These are phyloP conservation scores for Eutrema japonicum DNA, from an alignment of 345 rosid species.

Conservation along the genomic window DNA sequence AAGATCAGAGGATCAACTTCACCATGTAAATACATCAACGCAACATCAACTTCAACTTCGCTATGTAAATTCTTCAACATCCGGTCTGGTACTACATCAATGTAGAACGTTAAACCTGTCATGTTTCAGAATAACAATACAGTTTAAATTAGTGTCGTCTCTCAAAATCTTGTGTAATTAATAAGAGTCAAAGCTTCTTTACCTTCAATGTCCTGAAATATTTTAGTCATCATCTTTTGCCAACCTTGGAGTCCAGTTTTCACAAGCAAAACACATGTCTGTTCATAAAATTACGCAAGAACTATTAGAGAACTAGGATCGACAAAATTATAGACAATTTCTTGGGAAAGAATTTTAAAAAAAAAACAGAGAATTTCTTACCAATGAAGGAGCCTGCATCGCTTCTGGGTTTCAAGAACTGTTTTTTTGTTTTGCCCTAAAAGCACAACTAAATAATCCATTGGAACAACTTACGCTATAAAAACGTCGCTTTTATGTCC, in stretches of 20 bases:
- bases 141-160: background rate
- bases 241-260: constrained; percentile 20
- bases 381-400: constrained; percentile 28
- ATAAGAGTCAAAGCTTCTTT: constrained; percentile 14
- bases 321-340: background rate
- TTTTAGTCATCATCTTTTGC: constrained; percentile 4
- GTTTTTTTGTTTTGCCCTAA: constrained; percentile 16
- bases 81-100: constrained; percentile 15
- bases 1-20: constrained; percentile 33
- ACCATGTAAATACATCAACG: constrained; percentile 18
- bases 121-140: background rate
- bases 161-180: background rate
- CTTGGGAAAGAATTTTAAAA: background rate
- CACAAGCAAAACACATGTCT: constrained; percentile 36
- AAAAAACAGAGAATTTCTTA: constrained; percentile 12
- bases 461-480: background rate
- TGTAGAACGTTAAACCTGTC: constrained; percentile 26
- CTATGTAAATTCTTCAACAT: too few relatives aligned
- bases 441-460: constrained; percentile 8
- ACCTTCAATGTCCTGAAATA: constrained; percentile 30
- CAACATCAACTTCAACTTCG: background rate
- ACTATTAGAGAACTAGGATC: background rate
- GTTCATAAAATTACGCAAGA: constrained; percentile 15
- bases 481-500: background rate
- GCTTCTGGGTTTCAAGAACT: constrained; percentile 6